Percentiles rank a stretch among this genome's conserved stretches.
Evolutionary conservation across 1,284 basidiomycete genomes (phyloP).

Genomic region (Albatrellus sp.): DNA sequence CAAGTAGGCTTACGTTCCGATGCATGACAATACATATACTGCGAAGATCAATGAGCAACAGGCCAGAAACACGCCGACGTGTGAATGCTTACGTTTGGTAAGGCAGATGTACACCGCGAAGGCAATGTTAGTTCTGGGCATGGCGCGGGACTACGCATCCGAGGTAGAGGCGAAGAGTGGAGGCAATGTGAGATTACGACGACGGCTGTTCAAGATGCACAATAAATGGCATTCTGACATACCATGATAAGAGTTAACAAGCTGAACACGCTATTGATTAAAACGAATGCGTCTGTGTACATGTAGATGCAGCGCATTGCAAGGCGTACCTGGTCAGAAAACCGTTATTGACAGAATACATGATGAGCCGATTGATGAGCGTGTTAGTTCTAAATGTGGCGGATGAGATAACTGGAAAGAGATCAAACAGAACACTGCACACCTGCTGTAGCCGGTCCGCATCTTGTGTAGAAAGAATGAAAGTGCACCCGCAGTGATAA

Average conservation of each 20-base stretch:
- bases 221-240: not conserved
- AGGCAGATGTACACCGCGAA: constrained; percentile 40
- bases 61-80: not conserved
- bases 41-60: not conserved
- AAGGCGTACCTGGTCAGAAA: constrained; percentile 39
- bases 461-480: constrained; percentile 46
- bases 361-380: no score
- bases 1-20: not conserved
- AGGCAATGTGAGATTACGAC: not conserved
- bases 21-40: no score
- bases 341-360: constrained; percentile 53
- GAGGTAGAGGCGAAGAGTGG: not conserved
- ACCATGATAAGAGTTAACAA: constrained; percentile 45
- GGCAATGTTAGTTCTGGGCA: not conserved
- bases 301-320: constrained; percentile 1
- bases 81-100: constrained; percentile 19
- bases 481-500: constrained; percentile 32
- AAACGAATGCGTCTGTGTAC: not conserved
- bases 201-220: not conserved
- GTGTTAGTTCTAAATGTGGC: constrained; percentile 29
- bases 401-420: not conserved
- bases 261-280: constrained; percentile 38
- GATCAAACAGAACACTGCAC: constrained; percentile 1
- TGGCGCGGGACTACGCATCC: not conserved
- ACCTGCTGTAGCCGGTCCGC: no score